Evolutionary conservation across 2,329 filamentous ascomycete species (phyloP), one percentile per base, ranked within the genome.

Genomic region (Onygena corvina): DNA sequence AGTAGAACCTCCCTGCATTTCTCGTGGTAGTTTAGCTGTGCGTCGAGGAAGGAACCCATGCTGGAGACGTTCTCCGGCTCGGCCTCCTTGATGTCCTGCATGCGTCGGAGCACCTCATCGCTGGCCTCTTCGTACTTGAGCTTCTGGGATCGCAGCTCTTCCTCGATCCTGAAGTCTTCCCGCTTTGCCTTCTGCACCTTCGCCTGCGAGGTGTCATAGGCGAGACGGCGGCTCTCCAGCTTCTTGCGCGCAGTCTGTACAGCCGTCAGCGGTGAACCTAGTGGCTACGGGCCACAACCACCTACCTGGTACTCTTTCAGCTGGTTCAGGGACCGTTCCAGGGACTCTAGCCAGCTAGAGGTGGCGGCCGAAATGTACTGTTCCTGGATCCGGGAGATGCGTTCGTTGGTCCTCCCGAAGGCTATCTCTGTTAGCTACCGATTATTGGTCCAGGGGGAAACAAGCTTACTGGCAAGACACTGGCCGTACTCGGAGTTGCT

Each of bases 291-390:
- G 25, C 5, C 4, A 5, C 27, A 29, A 29, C 27, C 16, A 64
- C 76, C 49, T 74, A 90, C 85, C 76, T 95, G 88, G 60, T 94
- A 96, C 62, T 96, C 92, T 66, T 94, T 95, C 86, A 96, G 90
- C 76, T 94, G 92, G 30, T 86, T 82, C 47, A 94, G 68, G 21
- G 84, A 93, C 56, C 88, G 76, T 65, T 96, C 90, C 18, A 94
- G 72, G n/a, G 85, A 88, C 64, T 95, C 88, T 51, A 94, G 74
- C 90, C 90, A 95, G 63, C 78, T 84, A 29, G 79, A 76, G 12
- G 84, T 93, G 54, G 87, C 83, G 59, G 85, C 78, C 29, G 79
- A 75, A 40, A 87, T 79, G 61, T 90, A 94, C 20, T 75, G 79
- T 64, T 94, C 90, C 67, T 96, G 90, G 50, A 87, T 77, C 44